Base-by-base conservation (phyloP, 306 rosid genomes). In the Quercus variabilis region DNA sequence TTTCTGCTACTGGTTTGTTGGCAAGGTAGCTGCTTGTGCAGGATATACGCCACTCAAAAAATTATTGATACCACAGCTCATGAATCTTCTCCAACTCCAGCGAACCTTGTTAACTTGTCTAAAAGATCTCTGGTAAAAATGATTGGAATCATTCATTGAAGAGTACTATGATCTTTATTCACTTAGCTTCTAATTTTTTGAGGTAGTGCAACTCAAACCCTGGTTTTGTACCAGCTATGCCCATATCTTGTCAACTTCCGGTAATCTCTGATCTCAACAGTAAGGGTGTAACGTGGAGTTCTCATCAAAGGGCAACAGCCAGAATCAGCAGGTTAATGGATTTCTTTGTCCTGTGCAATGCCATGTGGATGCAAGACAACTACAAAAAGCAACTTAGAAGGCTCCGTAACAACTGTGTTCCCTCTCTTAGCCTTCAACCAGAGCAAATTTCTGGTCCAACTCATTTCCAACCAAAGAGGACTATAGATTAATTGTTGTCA, bases 381-480 rank as follows among this genome's bases (percentile, higher is more conserved):
- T 49, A 13, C 3, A 49, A 49, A 49, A 11, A 12, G 54, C 54
- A 49, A 49, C 54, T 49, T 10, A 49, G 17, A 49, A 49, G 54
- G 54, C 15, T 49, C 54, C 17, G 13, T 49, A 49, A 49, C 54
- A 2, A 3, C 54, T 49, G 5, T 49, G 54, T 49, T 49, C 17
- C 54, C 17, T 49, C 17, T 49, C 54, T 49, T 49, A 49, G 54
- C 1, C 54, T 49, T 12, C 54, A 10, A 13, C 54, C 54, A 3
- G 5, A 12, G 54, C 17, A 12, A 49, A 49, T 49, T 49, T 49
- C 54, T 3, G 54, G 54, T 12, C 54, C 54, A 49, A 49, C 54
- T 49, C 54, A 49, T 49, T 69, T 85, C 79, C 56, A 72, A 54
- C 74, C 62, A 33, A 77, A 43, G 74, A 77, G 23, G 56, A 73